Percentiles rank a stretch among this genome's conserved stretches.
Evolutionary conservation across 1,139 yeast species (phyloP).

Genomic region (Taphrina deformans): DNA sequence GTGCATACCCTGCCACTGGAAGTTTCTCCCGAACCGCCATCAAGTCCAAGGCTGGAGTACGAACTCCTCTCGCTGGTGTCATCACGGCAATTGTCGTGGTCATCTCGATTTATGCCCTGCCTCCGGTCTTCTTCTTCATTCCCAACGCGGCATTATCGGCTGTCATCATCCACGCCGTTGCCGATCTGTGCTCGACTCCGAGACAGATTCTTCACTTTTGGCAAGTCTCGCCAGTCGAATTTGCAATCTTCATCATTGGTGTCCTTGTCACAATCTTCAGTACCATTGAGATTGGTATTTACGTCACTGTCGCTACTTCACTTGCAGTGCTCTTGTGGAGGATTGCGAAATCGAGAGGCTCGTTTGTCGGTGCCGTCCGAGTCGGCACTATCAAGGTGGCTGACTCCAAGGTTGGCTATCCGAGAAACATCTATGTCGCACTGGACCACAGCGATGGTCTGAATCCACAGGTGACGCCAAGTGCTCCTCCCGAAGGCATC

Average conservation of each 20-base stretch:
- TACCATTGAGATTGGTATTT: conserved; percentile 83
- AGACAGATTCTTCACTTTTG: conserved; percentile 72
- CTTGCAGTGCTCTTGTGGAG: conserved; percentile 71
- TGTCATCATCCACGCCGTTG: conserved; percentile 91
- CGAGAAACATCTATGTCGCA: conserved; percentile 54
- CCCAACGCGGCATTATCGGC: conserved; percentile 88
- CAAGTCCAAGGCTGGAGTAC: conserved; percentile 92
- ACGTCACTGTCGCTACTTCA: conserved; percentile 85
- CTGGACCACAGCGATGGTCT: conserved; percentile 54
- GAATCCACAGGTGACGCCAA: conserved; percentile 57
- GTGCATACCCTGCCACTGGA: conserved; percentile 95
- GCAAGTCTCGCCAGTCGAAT: conserved; percentile 74
- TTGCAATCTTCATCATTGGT: conserved; percentile 71
- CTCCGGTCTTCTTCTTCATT: conserved; percentile 80
- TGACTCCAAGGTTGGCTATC: conserved; percentile 27
- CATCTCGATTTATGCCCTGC: conserved; percentile 78
- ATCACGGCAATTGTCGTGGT: conserved; percentile 87
- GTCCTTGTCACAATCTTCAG: conserved; percentile 78
- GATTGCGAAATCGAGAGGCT: conserved; percentile 76
- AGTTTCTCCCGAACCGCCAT: conserved; percentile 93
- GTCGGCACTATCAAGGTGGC: conserved; percentile 53
- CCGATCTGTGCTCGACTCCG: conserved; percentile 76
- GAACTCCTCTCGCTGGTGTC: conserved; percentile 91
- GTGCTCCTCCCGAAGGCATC: conserved; percentile 81
- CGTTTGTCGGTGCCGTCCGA: conserved; percentile 74